Percentiles rank a stretch among this genome's conserved stretches.
Evolutionary conservation across 257 asterid genomes (phyloP).

Genomic region (Solanum arcanum): DNA sequence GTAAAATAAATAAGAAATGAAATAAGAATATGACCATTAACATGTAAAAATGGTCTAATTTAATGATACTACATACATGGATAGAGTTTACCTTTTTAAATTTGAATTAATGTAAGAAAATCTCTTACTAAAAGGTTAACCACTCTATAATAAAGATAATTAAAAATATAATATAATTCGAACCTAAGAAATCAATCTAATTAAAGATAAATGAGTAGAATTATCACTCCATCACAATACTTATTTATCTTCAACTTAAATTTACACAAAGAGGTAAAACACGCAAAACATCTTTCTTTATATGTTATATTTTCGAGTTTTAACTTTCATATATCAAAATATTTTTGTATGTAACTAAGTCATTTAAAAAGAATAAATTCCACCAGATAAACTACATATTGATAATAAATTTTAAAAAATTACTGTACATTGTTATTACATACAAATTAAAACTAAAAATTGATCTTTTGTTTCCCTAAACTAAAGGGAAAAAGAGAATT

Average conservation of each 20-base stretch:
- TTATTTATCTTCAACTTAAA: neutral
- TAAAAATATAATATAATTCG: accelerated
- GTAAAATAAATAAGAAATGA: neutral
- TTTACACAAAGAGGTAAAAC: neutral
- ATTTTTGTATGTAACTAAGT: neutral
- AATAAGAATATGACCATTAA: neutral
- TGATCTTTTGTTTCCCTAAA: neutral
- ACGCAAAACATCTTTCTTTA: too few relatives aligned
- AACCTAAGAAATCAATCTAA: neutral
- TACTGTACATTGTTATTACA: neutral
- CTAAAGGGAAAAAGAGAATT: neutral
- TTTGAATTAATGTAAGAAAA: neutral
- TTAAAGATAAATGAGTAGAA: neutral
- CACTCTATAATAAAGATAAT: neutral
- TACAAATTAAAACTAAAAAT: neutral
- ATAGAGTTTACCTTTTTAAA: neutral
- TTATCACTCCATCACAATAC: neutral
- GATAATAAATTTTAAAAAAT: too few relatives aligned
- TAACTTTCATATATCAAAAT: neutral
- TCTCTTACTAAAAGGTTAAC: neutral
- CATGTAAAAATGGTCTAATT: neutral
- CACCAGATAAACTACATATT: too few relatives aligned
- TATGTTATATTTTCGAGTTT: too few relatives aligned
- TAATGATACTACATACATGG: neutral
- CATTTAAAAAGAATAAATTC: neutral